phyloP scores from a whole-genome alignment of 371 early-diverging fungal species.

The Mucor circinelloides region DNA sequence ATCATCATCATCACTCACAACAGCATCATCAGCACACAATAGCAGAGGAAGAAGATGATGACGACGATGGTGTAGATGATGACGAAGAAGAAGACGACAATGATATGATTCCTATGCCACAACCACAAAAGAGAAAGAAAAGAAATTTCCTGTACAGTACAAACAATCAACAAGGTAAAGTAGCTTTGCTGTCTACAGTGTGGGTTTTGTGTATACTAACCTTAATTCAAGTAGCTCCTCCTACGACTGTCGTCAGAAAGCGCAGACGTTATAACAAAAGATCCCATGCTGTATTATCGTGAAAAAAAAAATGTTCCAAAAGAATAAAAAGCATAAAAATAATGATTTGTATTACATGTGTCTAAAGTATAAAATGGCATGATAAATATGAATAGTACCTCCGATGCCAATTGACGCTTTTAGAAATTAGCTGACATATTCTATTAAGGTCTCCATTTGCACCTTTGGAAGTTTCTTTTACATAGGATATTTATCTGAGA shows the following conservation, averaged over 20 bases:
- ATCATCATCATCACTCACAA: background rate
- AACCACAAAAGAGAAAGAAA: background rate
- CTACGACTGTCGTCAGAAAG: conserved; percentile 12
- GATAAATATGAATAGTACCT: background rate
- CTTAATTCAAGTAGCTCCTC: background rate
- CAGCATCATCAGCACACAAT: background rate
- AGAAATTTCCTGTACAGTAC: background rate
- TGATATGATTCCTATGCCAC: conserved; percentile 1
- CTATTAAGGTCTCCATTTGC: too few species aligned
- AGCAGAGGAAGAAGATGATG: background rate
- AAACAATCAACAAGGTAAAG: background rate
- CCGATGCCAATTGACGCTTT: too few species aligned
- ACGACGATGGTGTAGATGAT: background rate
- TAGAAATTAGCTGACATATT: too few species aligned
- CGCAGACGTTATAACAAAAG: conserved; percentile 17
- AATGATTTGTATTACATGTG: background rate
- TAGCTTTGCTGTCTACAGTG: background rate
- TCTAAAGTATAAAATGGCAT: background rate
- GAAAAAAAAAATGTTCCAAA: background rate
- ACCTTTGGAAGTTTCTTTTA: too few species aligned
- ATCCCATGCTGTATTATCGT: background rate
- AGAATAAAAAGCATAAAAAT: background rate
- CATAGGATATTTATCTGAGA: too few species aligned
- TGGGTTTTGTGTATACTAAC: background rate
- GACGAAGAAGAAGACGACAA: background rate